Conservation (phyloP, 148 eudicot genomes). For the Fagopyrum esculentum region DNA sequence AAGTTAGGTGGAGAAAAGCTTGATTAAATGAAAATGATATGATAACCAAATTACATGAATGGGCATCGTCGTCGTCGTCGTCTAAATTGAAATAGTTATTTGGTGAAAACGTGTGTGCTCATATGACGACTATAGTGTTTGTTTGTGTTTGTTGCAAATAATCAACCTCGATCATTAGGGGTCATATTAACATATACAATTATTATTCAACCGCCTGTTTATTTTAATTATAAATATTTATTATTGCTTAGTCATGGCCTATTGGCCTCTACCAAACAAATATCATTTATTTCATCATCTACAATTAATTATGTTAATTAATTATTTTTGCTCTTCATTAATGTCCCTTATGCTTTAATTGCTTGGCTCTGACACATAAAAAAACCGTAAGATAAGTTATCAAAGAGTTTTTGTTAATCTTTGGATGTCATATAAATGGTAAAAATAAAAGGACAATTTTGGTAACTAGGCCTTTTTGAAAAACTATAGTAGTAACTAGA, state of each 20-base stretch:
- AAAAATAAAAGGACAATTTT: too few relatives aligned
- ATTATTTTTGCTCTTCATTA: not conserved
- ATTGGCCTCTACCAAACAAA: not conserved
- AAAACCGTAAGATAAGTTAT: not conserved
- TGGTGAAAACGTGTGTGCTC: slow-evolving; percentile 10
- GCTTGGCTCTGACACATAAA: not conserved
- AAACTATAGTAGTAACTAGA: too few relatives aligned
- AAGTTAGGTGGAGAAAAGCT: not conserved
- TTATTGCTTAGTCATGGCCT: not conserved
- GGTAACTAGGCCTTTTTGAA: too few relatives aligned
- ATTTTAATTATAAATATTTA: not conserved
- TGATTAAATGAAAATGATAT: slow-evolving; percentile 8
- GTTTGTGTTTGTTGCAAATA: slow-evolving; percentile 1
- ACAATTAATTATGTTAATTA: too few relatives aligned
- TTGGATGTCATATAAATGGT: too few relatives aligned
- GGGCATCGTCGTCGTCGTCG: not conserved
- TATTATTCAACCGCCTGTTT: not conserved
- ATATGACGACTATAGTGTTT: not conserved
- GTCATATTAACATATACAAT: not conserved
- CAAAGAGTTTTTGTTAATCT: not conserved
- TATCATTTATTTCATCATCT: not conserved
- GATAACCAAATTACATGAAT: not conserved
- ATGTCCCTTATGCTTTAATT: not conserved
- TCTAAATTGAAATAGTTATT: not conserved
- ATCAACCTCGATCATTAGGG: not conserved